These are phyloP conservation scores for Psidium guajava DNA, from an alignment of 345 rosid genomes.

Conservation along the genomic window DNA sequence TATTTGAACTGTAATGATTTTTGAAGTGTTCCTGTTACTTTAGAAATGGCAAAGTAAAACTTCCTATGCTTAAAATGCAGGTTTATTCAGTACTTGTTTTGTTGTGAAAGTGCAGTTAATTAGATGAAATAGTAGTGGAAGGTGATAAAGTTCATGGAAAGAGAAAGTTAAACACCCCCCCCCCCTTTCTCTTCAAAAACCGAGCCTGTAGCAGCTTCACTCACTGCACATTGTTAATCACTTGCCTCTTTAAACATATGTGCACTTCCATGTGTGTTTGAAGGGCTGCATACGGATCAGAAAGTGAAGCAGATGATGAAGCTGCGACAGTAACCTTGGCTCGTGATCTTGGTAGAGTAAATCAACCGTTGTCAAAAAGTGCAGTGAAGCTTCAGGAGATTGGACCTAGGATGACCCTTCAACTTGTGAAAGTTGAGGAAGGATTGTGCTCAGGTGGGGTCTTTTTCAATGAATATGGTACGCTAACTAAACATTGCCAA, in stretches of 20 bases:
- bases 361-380: conserved; percentile 57
- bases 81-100: background rate
- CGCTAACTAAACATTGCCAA: background rate
- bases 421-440: conserved; percentile 61
- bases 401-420: conserved; percentile 88
- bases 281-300: conserved; percentile 94
- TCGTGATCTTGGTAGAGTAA: conserved; percentile 69
- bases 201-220: background rate
- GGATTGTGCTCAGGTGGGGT: conserved; percentile 79
- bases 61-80: background rate
- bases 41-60: background rate
- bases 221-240: background rate
- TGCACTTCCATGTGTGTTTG: background rate
- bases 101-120: background rate
- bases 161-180: background rate
- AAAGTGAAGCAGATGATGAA: conserved; percentile 94
- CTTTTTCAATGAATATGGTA: conserved; percentile 65
- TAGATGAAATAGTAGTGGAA: background rate
- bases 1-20: background rate
- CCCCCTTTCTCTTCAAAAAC: background rate
- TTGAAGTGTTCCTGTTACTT: background rate
- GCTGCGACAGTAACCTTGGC: conserved; percentile 79
- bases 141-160: background rate
- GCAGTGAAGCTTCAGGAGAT: conserved; percentile 89
- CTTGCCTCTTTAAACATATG: background rate